A percentile compares a stretch with the other conserved stretches of the same genome.
phyloP scores from a whole-genome alignment of 179 eudicot species.

The Heliamphora ciliata region DNA sequence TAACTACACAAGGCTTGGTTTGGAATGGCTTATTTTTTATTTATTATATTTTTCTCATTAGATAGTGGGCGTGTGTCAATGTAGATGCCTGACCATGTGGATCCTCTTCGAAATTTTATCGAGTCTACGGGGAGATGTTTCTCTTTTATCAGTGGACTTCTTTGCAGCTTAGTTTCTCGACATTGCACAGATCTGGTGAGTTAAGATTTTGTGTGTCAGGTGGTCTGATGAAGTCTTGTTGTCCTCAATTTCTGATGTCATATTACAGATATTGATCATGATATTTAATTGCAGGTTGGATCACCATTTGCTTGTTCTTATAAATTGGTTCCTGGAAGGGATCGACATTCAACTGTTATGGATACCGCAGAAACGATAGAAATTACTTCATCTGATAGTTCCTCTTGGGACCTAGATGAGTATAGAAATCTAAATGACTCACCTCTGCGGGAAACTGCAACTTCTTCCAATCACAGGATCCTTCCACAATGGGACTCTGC shows the following conservation, averaged over 20 bases:
- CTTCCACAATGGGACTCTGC: conserved; percentile 36
- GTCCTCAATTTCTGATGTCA: background rate
- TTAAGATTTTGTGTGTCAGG: background rate
- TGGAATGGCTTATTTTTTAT: background rate
- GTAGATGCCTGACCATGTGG: conserved; percentile 24
- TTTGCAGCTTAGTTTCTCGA: conserved; percentile 15
- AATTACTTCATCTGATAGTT: conserved; percentile 57
- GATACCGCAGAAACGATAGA: conserved; percentile 42
- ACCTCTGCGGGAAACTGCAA: conserved; percentile 26
- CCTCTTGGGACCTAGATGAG: conserved; percentile 39
- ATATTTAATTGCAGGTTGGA: conserved; percentile 25
- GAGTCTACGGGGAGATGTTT: conserved; percentile 25
- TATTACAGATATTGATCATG: conserved; percentile 7
- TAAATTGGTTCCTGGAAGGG: conserved; percentile 15
- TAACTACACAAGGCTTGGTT: background rate
- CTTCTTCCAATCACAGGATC: conserved; percentile 25
- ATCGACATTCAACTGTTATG: conserved; percentile 23
- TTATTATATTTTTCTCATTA: background rate
- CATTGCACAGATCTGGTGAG: conserved; percentile 19
- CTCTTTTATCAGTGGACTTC: conserved; percentile 20
- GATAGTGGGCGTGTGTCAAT: conserved; percentile 11
- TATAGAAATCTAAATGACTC: conserved; percentile 33
- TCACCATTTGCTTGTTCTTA: conserved; percentile 13
- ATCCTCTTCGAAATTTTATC: conserved; percentile 19
- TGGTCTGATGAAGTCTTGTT: background rate